Base-by-base conservation (phyloP, 1,284 basidiomycete genomes). In the Agroathelia rolfsii region DNA sequence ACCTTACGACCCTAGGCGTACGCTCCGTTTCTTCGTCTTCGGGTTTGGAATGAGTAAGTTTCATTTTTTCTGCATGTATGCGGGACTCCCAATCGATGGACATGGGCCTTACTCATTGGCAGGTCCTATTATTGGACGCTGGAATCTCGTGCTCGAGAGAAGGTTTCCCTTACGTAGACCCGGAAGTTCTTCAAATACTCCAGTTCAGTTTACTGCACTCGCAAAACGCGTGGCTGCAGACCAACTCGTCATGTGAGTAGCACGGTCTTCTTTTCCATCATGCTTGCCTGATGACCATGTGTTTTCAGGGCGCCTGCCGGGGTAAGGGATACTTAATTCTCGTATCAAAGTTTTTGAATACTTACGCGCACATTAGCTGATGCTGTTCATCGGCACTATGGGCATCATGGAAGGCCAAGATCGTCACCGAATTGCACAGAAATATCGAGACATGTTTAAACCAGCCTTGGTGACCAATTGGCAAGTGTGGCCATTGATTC, bases 381-480 rank as follows among this genome's bases (percentile, higher is more conserved):
- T 62, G 2, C 45, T 83, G 10, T 95, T 96, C 56, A 62, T 92
- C 5, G 75, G 78, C 6, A 71, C 76, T 2, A 94, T 96, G 82
- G 88, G 89, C 21, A 46, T 83, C 19, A 85, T 95, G 79, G 93
- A 96, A 54, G 78, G 84, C 19, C 72, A 76, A 15, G 67, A 66
- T 44, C 38, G 50, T 1, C 45, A 52, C 5, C 82, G 86, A 48
- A 79, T 94, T 32, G 49, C 58, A 34, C 65, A 76, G 41, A 90
- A 90, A 57, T 88, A 77, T 48, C 46, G 56, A 14, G 78, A 84
- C 48, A 61, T 87, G 30, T 90, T 76, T 50, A 50, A 56, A 28
- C 76, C 82, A n/a, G 86, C 82, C 1, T 56, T 96, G 31, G 44
- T 81, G n/a, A 76, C 90, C 11, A 96, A 96, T 54, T 96, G 90